Conservation (phyloP, 345 rosid species). For the Gynandropsis gynandra region DNA sequence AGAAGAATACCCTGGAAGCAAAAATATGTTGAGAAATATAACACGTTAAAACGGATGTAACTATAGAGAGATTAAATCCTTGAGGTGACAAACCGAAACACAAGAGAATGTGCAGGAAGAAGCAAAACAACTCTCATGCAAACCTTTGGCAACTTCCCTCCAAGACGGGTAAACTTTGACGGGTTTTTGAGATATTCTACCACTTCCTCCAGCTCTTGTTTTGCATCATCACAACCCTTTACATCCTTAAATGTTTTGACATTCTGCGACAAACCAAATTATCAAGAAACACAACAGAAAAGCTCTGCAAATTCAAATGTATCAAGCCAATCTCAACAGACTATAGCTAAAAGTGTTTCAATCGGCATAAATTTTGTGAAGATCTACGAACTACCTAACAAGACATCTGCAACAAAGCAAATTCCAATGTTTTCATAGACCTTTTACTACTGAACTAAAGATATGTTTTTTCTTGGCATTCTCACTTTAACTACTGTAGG, state of each 20-base stretch:
- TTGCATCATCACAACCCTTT: slow-evolving; percentile 99
- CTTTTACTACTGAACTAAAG: slow-evolving; percentile 4
- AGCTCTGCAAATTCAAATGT: neutral
- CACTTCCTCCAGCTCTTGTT: slow-evolving; percentile 97
- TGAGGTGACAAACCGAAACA: slow-evolving; percentile 3
- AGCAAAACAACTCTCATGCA: slow-evolving; percentile 17
- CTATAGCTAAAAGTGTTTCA: too few relatives aligned
- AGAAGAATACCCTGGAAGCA: slow-evolving; percentile 83
- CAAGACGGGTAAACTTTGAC: slow-evolving; percentile 91
- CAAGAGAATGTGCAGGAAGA: neutral
- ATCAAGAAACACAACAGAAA: slow-evolving; percentile 17
- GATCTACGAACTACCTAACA: slow-evolving; percentile 9
- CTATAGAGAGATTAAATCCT: neutral
- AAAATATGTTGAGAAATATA: slow-evolving; percentile 14
- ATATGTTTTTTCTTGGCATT: neutral
- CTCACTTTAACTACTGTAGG: slow-evolving; percentile 1
- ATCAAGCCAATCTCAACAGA: slow-evolving; percentile 13
- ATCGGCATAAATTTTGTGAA: neutral
- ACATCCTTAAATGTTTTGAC: slow-evolving; percentile 99
- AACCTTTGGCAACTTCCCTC: slow-evolving; percentile 99
- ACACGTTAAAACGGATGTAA: slow-evolving; percentile 12
- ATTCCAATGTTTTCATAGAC: neutral
- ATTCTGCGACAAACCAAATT: slow-evolving; percentile 50
- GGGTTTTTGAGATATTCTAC: slow-evolving; percentile 97
- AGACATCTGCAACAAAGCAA: slow-evolving; percentile 2